phyloP scores from a whole-genome alignment of 2,329 filamentous ascomycete species.

The Fusarium torreyae region DNA sequence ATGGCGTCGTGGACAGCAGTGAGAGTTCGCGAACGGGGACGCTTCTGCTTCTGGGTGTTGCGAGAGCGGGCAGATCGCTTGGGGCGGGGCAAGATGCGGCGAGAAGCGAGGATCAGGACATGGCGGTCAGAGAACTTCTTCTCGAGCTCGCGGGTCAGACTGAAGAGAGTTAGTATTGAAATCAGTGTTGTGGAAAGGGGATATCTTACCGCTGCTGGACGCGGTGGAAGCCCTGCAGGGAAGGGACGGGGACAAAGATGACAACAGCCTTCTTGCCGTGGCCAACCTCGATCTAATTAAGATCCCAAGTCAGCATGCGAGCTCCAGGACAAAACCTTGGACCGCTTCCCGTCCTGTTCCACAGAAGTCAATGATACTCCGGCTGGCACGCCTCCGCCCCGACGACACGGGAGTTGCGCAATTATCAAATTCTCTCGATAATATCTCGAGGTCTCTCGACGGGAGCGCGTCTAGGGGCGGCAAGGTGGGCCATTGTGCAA shows the following conservation, averaged over 20 bases:
- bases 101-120: constrained; percentile 98
- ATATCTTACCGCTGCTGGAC: constrained; percentile 96
- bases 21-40: constrained; percentile 96
- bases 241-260: constrained; percentile 99
- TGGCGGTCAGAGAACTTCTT: constrained; percentile 99
- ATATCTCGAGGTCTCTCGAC: constrained; percentile 48
- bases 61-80: constrained; percentile 98
- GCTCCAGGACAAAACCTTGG: constrained; percentile 79
- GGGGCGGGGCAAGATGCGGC: constrained; percentile 98
- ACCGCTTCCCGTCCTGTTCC: constrained; percentile 84
- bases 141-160: constrained; percentile 99
- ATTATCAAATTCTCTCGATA: constrained; percentile 39
- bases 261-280: constrained; percentile 99
- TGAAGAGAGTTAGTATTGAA: constrained; percentile 58
- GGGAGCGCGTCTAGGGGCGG: constrained; percentile 43
- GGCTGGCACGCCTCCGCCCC: constrained; percentile 52
- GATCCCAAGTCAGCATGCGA: constrained; percentile 82
- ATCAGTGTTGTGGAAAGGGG: background rate
- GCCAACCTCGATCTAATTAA: constrained; percentile 96
- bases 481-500: constrained; percentile 46
- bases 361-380: constrained; percentile 62
- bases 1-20: constrained; percentile 99
- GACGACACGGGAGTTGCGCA: constrained; percentile 41
- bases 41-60: constrained; percentile 98
- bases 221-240: constrained; percentile 98